phyloP scores from a whole-genome alignment of 805 yeast genomes.

The Saturnispora kantuleensis region DNA sequence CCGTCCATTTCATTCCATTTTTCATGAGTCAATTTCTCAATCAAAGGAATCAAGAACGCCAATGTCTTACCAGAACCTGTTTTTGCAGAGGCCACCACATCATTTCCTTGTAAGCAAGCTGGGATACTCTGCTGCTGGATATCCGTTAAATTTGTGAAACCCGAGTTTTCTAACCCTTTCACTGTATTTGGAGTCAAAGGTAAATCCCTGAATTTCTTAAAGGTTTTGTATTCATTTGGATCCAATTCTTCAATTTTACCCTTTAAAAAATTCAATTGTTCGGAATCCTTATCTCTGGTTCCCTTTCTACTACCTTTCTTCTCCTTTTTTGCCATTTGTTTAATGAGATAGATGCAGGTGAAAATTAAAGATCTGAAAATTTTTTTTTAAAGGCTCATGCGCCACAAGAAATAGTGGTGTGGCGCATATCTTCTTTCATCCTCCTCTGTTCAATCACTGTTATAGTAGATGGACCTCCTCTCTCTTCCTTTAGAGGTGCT shows the following conservation, averaged over 20 bases:
- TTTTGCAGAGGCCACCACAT: slow-evolving; percentile 78
- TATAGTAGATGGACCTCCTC: neutral
- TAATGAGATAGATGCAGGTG: neutral
- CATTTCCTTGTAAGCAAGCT: slow-evolving; percentile 63
- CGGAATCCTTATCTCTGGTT: slow-evolving; percentile 23
- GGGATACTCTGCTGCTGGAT: slow-evolving; percentile 79
- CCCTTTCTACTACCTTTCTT: slow-evolving; percentile 24
- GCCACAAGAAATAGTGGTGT: slow-evolving; percentile 1
- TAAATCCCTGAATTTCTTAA: slow-evolving; percentile 59
- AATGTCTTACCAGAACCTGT: slow-evolving; percentile 90
- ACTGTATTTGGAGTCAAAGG: slow-evolving; percentile 60
- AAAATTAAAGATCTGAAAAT: slow-evolving; percentile 2
- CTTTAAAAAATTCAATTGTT: slow-evolving; percentile 35
- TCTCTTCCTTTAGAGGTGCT: slow-evolving; percentile 1
- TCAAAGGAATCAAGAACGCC: slow-evolving; percentile 73
- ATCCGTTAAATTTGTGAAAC: slow-evolving; percentile 72
- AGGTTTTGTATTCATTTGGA: slow-evolving; percentile 24
- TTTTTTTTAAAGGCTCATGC: slow-evolving; percentile 5
- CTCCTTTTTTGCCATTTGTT: slow-evolving; percentile 22
- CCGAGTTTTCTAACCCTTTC: slow-evolving; percentile 68
- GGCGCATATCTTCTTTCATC: neutral
- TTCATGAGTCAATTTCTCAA: slow-evolving; percentile 59
- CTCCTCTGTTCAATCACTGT: neutral
- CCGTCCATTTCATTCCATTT: slow-evolving; percentile 81
- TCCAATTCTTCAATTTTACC: slow-evolving; percentile 46